Conservation (phyloP, 352 stramenopile species). For the Pythium dissimile region DNA sequence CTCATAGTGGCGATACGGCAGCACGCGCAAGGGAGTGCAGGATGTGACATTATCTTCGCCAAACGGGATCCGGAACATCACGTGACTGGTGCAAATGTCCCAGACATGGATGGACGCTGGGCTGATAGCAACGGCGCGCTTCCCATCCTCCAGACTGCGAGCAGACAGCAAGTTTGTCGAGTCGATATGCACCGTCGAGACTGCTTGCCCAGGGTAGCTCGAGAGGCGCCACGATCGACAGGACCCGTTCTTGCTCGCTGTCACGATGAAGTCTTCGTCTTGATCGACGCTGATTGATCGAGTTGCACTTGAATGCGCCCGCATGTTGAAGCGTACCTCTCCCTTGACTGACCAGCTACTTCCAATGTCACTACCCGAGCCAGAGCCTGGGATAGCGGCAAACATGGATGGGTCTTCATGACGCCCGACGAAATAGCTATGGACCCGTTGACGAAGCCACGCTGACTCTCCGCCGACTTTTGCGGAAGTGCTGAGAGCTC, state of each 20-base stretch:
- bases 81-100: slow-evolving; percentile 66
- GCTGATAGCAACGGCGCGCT: slow-evolving; percentile 37
- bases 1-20: slow-evolving; percentile 21
- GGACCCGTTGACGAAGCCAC: slow-evolving; percentile 32
- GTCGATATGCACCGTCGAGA: slow-evolving; percentile 25
- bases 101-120: slow-evolving; percentile 53
- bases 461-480: slow-evolving; percentile 16
- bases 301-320: slow-evolving; percentile 62
- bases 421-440: slow-evolving; percentile 6
- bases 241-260: slow-evolving; percentile 70
- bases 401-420: slow-evolving; percentile 4
- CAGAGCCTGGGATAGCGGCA: background rate
- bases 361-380: slow-evolving; percentile 4
- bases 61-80: slow-evolving; percentile 53
- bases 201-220: slow-evolving; percentile 33
- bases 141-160: slow-evolving; percentile 26
- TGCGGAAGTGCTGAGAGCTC: slow-evolving; percentile 7
- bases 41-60: slow-evolving; percentile 40
- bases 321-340: slow-evolving; percentile 53
- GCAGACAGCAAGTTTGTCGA: slow-evolving; percentile 23
- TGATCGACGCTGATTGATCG: slow-evolving; percentile 49
- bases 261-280: slow-evolving; percentile 60
- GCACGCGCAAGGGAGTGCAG: slow-evolving; percentile 25
- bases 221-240: slow-evolving; percentile 68
- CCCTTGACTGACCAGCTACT: slow-evolving; percentile 27